Conservation (phyloP, 768 basidiomycete species). For the Kwoniella mangroviensis region DNA sequence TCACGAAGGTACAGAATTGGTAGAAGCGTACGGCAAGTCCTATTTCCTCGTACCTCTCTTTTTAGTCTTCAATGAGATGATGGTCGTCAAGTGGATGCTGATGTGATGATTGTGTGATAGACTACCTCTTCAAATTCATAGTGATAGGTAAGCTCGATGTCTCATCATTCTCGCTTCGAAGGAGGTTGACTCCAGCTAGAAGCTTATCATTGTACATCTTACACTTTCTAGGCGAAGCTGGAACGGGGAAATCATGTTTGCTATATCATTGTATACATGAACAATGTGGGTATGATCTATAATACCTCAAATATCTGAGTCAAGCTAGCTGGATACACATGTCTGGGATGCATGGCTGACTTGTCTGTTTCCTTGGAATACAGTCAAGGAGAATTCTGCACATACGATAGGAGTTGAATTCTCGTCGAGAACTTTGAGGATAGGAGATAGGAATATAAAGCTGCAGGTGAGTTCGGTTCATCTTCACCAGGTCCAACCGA, state of each 20-base stretch:
- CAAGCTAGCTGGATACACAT: neutral
- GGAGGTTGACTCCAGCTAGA: neutral
- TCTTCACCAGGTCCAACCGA: too few relatives aligned
- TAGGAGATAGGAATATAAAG: slow-evolving; percentile 93
- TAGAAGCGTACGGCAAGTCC: slow-evolving; percentile 86
- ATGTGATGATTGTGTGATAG: slow-evolving; percentile 59
- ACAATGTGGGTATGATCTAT: slow-evolving; percentile 69
- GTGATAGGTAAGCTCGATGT: slow-evolving; percentile 72
- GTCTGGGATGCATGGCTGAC: too few relatives aligned
- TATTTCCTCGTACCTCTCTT: neutral
- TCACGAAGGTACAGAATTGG: slow-evolving; percentile 80
- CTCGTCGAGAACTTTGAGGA: slow-evolving; percentile 86
- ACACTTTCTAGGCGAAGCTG: slow-evolving; percentile 77
- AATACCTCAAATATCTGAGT: slow-evolving; percentile 27
- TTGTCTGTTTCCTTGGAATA: neutral
- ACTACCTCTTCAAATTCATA: slow-evolving; percentile 99
- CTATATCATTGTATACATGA: slow-evolving; percentile 97
- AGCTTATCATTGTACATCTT: neutral
- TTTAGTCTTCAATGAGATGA: neutral
- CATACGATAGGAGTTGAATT: slow-evolving; percentile 99
- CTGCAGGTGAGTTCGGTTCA: slow-evolving; percentile 90
- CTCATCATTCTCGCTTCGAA: neutral
- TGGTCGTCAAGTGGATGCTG: neutral
- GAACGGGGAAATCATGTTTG: slow-evolving; percentile 95
- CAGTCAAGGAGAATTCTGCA: slow-evolving; percentile 94